Base-by-base conservation (phyloP, 192 early-diverging fungal species). In the Backusella luteola region DNA sequence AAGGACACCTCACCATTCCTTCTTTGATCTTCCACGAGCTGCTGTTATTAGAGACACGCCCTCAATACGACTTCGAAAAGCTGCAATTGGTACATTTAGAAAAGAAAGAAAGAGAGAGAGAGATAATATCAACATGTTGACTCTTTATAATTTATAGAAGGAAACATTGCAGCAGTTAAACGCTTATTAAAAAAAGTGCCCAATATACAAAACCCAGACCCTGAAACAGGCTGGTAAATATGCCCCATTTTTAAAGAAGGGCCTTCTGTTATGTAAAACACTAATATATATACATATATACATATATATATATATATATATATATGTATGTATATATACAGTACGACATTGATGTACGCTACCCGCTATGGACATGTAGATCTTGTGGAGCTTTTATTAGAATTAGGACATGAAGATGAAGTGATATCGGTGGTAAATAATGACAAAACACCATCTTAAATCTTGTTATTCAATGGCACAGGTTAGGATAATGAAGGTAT, bases 161-260 rank as follows among this genome's bases (percentile, higher is more conserved):
- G 82, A 15, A 84, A 84, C 49, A 75, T 84, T 39, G 59, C 73
- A 56, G 82, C 79, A 46, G 76, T 84, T 3, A 80, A 78, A 36
- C 67, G 82, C 4, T 68, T 84, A n/a, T 46, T 77, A 3, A 77
- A 66, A 39, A 80, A 78, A 74, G 78, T 80, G 0, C 23, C 42
- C 2, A 80, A 80, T 67, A 80, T 84, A 44, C 82, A 84, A 63
- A 80, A 80, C 32, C 76, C 76, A 63, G 82, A 84, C 32, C 78
- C 82, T 21, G 79, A 78, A 29, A 84, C 77, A 70, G 79, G 79
- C 39, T 78, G 74, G 82, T 84, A 78, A 66, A 74, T 32, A 38
- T 21, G 38, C 11, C 4, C 15, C 21, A 3, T 49, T 6, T 17
- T 19, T 32, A 32, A 32, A 2, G 32, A n/a, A 38, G 0, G 1